Base-by-base conservation (phyloP, 2,329 filamentous ascomycete species). In the Ascochyta lentis region DNA sequence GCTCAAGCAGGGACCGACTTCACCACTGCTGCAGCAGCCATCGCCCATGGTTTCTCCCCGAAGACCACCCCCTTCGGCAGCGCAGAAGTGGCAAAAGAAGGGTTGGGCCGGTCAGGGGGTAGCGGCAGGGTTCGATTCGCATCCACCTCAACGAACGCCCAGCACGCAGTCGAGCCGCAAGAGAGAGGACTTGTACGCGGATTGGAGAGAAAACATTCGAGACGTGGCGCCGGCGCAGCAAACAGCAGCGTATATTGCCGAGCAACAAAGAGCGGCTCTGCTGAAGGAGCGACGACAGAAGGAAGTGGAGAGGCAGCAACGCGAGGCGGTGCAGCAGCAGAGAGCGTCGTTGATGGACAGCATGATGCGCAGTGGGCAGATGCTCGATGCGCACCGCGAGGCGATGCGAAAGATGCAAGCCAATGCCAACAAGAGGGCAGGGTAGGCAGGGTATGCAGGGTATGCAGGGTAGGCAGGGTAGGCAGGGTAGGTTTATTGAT, bases 361-460 rank as follows among this genome's bases (percentile, higher is more conserved):
- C 72, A 83, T 86, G 61, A 95, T 96, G 89, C 83, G 91, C 49
- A 86, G 85, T 15, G 88, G 88, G 0, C 86, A 89, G 60, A 84
- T 96, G 79, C 80, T 90, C 47, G 89, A 90, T 41, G 83, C 88
- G 22, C 93, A 97, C 73, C 83, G 89, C 19, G 89, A 93, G 60
- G 90, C 89, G 1, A 83, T 97, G 84, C 83, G 89, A 60, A 87
- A 83, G 72, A 89, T 97, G 87, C 92, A 96, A 71, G 81, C 81
- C 13, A 75, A 78, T 44, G 84, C 83, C 0, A 84, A 83, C 59
- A 74, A 69, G 39, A 63, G 65, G 31, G 53, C 43, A 12, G 53
- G 69, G 16, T 16, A 16, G 16, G 16, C 16, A 16, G 16, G 1
- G 16, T 16, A 16, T 16, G 16, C 16, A 16, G 16, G 19, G 19